Evolutionary conservation across 345 rosid genomes (phyloP).

Genomic region (Melaleuca alternifolia): DNA sequence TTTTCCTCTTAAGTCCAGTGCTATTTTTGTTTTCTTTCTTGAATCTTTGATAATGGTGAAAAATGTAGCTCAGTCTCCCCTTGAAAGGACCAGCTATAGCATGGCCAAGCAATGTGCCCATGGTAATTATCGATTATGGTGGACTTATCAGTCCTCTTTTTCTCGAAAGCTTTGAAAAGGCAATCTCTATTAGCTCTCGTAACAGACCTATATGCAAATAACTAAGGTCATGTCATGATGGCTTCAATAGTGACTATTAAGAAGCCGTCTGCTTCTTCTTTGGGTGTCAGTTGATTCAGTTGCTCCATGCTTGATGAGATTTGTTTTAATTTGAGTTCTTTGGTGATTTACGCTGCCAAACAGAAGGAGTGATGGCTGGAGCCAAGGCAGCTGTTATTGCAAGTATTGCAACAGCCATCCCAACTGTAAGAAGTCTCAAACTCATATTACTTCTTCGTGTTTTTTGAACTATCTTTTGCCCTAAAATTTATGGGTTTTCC

Average conservation of each 20-base stretch:
- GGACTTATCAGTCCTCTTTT: neutral
- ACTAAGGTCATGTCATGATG: neutral
- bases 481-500: neutral
- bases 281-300: neutral
- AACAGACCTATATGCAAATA: neutral
- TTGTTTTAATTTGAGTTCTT: neutral
- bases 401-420: conserved; percentile 67
- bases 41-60: neutral
- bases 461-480: neutral
- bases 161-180: neutral
- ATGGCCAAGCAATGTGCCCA: conserved; percentile 59
- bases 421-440: conserved; percentile 41
- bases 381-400: conserved; percentile 83
- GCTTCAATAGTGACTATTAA: neutral
- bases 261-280: neutral
- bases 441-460: neutral
- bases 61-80: conserved; percentile 37
- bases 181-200: neutral
- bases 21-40: neutral
- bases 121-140: conserved; percentile 15
- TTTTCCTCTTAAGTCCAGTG: neutral
- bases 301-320: neutral
- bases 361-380: conserved; percentile 88
- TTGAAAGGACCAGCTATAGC: conserved; percentile 35
- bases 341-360: neutral